Percentiles rank a stretch among this genome's conserved stretches.
These are phyloP conservation scores for Fragilariopsis cylindrus DNA, from an alignment of 108 stramenopile genomes.

Conservation along the genomic window DNA sequence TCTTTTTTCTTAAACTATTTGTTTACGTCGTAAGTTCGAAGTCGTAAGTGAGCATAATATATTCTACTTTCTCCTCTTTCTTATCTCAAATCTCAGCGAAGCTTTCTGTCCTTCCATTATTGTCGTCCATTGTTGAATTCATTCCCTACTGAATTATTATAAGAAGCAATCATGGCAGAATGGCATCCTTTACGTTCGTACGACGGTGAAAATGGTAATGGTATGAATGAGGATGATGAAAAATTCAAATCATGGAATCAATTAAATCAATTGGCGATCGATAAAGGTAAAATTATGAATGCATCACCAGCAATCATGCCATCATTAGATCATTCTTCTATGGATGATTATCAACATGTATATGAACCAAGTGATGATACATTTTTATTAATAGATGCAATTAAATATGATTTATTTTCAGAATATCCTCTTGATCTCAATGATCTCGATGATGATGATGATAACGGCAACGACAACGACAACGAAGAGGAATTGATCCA, in stretches of 20 bases:
- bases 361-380: constrained; percentile 94
- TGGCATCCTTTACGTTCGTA: constrained; percentile 40
- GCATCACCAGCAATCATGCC: constrained; percentile 64
- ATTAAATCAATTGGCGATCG: constrained; percentile 58
- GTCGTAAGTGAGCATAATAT: too few species aligned
- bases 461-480: background rate
- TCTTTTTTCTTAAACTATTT: too few species aligned
- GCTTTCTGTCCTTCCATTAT: too few species aligned
- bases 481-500: constrained; percentile 14
- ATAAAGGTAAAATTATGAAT: constrained; percentile 40
- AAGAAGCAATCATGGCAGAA: constrained; percentile 35
- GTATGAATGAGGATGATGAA: background rate
- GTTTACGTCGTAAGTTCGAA: too few species aligned
- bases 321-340: constrained; percentile 58
- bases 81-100: too few species aligned
- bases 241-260: constrained; percentile 33
- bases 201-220: background rate
- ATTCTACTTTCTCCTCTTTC: too few species aligned
- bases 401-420: constrained; percentile 53
- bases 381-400: constrained; percentile 81
- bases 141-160: too few species aligned
- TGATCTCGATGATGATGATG: background rate
- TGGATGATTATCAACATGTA: constrained; percentile 72
- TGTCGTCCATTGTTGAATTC: too few species aligned
- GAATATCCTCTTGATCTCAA: constrained; percentile 5